Conservation (phyloP, 306 rosid species). For the Mimosa pudica region DNA sequence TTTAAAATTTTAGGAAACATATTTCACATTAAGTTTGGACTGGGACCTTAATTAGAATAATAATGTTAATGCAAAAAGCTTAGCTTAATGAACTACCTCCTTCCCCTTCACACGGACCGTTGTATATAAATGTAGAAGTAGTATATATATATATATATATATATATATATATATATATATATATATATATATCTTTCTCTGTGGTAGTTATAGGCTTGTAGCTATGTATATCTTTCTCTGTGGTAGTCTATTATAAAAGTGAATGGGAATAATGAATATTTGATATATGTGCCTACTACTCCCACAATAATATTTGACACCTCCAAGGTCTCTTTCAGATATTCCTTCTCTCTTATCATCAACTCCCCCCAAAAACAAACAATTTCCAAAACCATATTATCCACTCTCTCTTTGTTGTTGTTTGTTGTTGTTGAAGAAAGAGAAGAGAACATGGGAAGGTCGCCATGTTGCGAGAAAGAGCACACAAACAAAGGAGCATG, state of each 20-base stretch:
- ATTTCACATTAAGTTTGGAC: too few relatives aligned
- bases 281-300: too few relatives aligned
- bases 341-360: constrained; percentile 22
- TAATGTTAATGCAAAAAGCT: neutral
- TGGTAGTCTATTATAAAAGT: too few relatives aligned
- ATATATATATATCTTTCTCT: too few relatives aligned
- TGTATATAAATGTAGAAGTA: too few relatives aligned
- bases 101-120: neutral
- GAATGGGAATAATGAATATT: too few relatives aligned
- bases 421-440: too few relatives aligned
- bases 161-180: too few relatives aligned
- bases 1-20: too few relatives aligned
- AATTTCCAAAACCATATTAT: constrained; percentile 10
- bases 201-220: too few relatives aligned
- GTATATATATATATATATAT: too few relatives aligned
- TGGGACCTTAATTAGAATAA: neutral
- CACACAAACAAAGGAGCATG: constrained; percentile 81
- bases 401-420: neutral
- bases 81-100: neutral
- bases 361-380: neutral
- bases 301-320: neutral
- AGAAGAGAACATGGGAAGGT: constrained; percentile 52
- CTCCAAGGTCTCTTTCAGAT: neutral
- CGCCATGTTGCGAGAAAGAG: constrained; percentile 78
- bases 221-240: too few relatives aligned